These are phyloP conservation scores for Lactifluus rugatus DNA, from an alignment of 768 basidiomycete species.

Conservation along the genomic window DNA sequence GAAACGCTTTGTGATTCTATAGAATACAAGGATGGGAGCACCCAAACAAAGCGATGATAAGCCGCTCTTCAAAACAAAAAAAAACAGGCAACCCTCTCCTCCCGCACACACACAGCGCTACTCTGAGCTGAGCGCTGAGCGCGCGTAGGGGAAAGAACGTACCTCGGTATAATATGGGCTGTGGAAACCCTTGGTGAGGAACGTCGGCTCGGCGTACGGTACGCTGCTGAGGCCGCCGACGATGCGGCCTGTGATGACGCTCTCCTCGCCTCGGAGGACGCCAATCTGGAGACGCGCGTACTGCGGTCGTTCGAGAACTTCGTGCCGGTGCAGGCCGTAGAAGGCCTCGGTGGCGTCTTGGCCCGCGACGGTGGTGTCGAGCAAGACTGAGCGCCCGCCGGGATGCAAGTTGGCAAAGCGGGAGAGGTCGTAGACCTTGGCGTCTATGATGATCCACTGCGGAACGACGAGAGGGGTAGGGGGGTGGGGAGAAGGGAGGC, in stretches of 20 bases:
- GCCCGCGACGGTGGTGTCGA: slow-evolving; percentile 40
- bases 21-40: too few relatives aligned
- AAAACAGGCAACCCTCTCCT: neutral
- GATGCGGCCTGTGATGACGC: slow-evolving; percentile 38
- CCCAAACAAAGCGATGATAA: neutral
- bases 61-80: too few relatives aligned
- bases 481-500: too few relatives aligned
- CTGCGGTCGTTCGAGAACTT: slow-evolving; percentile 66
- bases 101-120: too few relatives aligned
- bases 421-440: slow-evolving; percentile 74
- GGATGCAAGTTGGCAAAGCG: slow-evolving; percentile 81
- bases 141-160: slow-evolving; percentile 17
- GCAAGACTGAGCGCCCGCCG: slow-evolving; percentile 69
- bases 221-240: slow-evolving; percentile 57
- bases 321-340: slow-evolving; percentile 76
- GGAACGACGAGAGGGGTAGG: neutral
- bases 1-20: slow-evolving; percentile 55
- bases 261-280: slow-evolving; percentile 48
- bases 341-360: slow-evolving; percentile 80
- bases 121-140: neutral
- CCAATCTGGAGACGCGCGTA: slow-evolving; percentile 67
- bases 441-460: slow-evolving; percentile 75
- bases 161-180: slow-evolving; percentile 74
- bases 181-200: slow-evolving; percentile 57
- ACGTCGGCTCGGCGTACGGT: slow-evolving; percentile 81